Percentiles rank a stretch among this genome's conserved stretches.
Evolutionary conservation across 495 filamentous ascomycete genomes (phyloP).

Genomic region (Letharia lupina): DNA sequence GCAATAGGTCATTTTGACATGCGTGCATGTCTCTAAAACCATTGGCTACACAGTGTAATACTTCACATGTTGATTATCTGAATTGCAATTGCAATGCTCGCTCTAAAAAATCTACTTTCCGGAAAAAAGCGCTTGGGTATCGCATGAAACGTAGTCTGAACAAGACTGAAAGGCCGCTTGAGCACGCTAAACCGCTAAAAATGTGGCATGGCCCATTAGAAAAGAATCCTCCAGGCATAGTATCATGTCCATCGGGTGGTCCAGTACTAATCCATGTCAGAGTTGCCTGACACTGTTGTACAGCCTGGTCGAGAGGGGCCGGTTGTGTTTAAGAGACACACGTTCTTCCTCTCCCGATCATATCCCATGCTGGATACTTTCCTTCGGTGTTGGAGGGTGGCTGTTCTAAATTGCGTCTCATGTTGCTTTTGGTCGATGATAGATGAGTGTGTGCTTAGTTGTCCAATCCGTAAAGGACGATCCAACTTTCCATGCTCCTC

Average conservation of each 20-base stretch:
- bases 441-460: background rate
- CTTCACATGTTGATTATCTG: background rate
- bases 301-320: background rate
- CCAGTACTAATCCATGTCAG: background rate
- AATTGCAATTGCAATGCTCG: background rate
- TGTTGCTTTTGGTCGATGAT: background rate
- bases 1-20: background rate
- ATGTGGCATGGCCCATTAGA: background rate
- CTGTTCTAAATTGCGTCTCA: background rate
- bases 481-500: background rate
- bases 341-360: background rate
- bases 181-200: background rate
- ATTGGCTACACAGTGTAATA: background rate
- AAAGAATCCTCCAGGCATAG: background rate
- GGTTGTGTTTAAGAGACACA: background rate
- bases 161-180: too few relatives aligned
- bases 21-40: background rate
- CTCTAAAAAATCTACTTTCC: background rate
- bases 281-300: background rate
- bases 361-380: background rate
- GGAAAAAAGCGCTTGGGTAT: conserved; percentile 12
- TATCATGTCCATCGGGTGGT: background rate
- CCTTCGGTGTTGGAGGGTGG: background rate
- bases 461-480: background rate
- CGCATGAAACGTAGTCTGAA: conserved; percentile 6